phyloP scores from a whole-genome alignment of 2,329 filamentous ascomycete genomes.

The Sporothrix luriei region DNA sequence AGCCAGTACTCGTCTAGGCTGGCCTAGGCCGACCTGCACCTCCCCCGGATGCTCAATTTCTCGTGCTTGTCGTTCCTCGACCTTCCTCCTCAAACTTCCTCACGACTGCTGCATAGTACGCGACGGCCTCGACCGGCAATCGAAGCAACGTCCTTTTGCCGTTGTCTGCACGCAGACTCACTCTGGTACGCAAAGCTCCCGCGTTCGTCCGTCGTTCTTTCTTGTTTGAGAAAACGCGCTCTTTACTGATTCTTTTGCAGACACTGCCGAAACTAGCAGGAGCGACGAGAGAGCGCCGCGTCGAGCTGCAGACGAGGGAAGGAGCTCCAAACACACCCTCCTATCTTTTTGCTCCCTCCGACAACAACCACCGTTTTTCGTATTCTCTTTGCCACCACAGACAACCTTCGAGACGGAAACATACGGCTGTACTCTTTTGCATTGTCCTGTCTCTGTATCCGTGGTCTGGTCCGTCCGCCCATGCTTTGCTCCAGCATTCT shows the following conservation, averaged over 20 bases:
- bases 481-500: neutral
- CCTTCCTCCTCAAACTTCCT: constrained; percentile 21
- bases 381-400: neutral
- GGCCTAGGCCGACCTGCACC: neutral
- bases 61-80: constrained; percentile 10
- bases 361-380: constrained; percentile 8
- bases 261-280: constrained; percentile 21
- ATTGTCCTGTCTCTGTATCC: neutral
- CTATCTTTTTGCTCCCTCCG: constrained; percentile 7
- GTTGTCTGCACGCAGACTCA: neutral
- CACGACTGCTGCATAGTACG: constrained; percentile 6
- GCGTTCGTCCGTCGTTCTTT: neutral
- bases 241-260: constrained; percentile 18
- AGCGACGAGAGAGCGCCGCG: constrained; percentile 10
- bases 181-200: neutral
- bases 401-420: neutral
- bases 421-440: neutral
- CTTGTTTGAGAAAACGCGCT: constrained; percentile 19
- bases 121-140: constrained; percentile 26
- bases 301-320: constrained; percentile 22
- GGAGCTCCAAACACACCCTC: constrained; percentile 11
- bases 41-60: constrained; percentile 7
- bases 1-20: neutral
- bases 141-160: constrained; percentile 25
- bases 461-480: neutral